Evolutionary conservation across 352 stramenopile genomes (phyloP), one percentile per base, ranked within the genome.

Genomic region (Aphanomyces euteiches): DNA sequence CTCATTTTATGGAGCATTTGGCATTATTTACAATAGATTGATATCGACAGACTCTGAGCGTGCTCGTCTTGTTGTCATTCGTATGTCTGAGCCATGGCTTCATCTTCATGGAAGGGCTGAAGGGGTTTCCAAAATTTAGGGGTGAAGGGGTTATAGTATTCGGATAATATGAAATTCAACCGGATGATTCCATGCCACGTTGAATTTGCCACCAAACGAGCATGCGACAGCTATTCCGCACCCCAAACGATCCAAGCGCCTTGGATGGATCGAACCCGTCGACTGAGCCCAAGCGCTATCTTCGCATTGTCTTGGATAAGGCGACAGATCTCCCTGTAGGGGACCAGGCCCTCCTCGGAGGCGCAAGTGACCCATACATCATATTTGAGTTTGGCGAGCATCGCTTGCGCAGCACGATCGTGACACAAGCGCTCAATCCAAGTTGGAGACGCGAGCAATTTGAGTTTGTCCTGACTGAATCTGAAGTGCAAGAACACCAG

Each of bases 291-390:
- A 47, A 53, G 38, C 64, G 47, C 38, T 12, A 63, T 12, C n/a
- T 70, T 3, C 64, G 54, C 54, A 64, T 70, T 12, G 39, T 64
- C 15, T 39, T 70, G 45, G 64, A 70, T 8, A 41, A 70, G 19
- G 64, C 64, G 36, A 70, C n/a, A 10, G 40, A 63, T 17, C 54
- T 70, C 17, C 64, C 64, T 21, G 48, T 63, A 1, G 64, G 50
- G 34, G 64, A 70, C 28, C 19, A 36, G 36, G n/a, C 47, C 7
- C 39, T 70, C 8, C 13, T 41, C 12, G 64, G 64, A 28, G 64
- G 64, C 12, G n/a, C 36, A 6, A 70, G 64, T 36, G 64, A 70
- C 40, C 64, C 64, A 4, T 70, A 70, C 40, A 19, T 70, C n/a
- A 34, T 54, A 4, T 45, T 70, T 19, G 19, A 13, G 36, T 15